Base-by-base conservation (phyloP, 495 filamentous ascomycete species). In the Neurospora cerealis region DNA sequence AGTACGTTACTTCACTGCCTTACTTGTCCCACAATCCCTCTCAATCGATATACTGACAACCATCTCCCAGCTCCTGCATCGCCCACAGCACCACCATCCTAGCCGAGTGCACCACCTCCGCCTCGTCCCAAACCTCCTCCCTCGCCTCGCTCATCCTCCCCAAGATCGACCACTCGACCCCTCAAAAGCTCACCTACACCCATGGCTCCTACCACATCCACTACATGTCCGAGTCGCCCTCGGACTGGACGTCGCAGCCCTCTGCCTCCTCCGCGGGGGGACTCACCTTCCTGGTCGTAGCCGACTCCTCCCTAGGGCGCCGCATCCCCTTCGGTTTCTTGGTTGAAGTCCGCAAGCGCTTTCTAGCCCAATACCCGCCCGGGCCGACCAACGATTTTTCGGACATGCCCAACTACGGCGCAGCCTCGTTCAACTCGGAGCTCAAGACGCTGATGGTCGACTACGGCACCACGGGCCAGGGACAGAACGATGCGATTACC, bases 111-210 rank as follows among this genome's bases (percentile, higher is more conserved):
- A 95, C 93, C 71, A 89, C 92, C 34, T 89, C 91, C 44, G 91
- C 95, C 46, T 89, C 91, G 28, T 89, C 91, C 34, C 87, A 91
- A 74, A 92, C 93, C 71, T 95, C 93, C 37, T 90, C 88, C 32
- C 92, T 98, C 76, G 93, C 95, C 78, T 95, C 94, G 74, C 87
- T 98, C 77, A 94, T 98, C 84, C 93, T 99, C 74, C 96, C 96
- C 72, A 98, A 97, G 79, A 97, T 99, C 87, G 83, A 84, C 74
- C 96, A 99, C 82, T 80, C 86, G 72, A 83, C 88, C 40, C 88
- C 95, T 8, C 91, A 95, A 80, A 97, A 97, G 81, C 89, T 97
- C 42, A 98, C 95, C 75, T 97, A 95, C 86, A 96, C 93, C 36
- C 93, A 97, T 81, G 91, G 94, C 80, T 85, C 89, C 60, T 90